Conservation (phyloP, 768 basidiomycete species). For the Boletus reticuloceps region DNA sequence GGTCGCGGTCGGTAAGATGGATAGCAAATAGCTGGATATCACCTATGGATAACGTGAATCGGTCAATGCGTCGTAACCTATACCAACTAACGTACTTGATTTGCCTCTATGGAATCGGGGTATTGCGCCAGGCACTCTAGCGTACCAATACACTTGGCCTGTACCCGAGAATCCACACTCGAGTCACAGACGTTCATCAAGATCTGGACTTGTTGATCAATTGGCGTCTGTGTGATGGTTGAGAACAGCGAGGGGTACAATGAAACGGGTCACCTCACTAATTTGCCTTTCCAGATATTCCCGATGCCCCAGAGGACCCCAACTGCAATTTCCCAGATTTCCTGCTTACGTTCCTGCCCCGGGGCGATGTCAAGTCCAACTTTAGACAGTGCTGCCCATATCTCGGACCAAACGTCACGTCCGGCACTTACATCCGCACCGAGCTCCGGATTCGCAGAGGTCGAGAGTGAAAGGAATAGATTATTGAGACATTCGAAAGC, state of each 20-base stretch:
- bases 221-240: constrained; percentile 43
- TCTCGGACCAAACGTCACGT: constrained; percentile 54
- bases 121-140: constrained; percentile 80
- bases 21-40: constrained; percentile 67
- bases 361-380: constrained; percentile 58
- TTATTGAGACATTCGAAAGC: constrained; percentile 92
- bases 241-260: constrained; percentile 1
- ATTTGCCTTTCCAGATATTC: constrained; percentile 62
- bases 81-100: constrained; percentile 31
- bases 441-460: constrained; percentile 40
- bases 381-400: constrained; percentile 61
- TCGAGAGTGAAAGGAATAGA: constrained; percentile 71
- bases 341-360: constrained; percentile 66
- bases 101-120: constrained; percentile 59
- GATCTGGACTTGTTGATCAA: constrained; percentile 57
- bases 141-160: constrained; percentile 82
- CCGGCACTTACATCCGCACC: constrained; percentile 49
- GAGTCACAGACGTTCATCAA: constrained; percentile 66
- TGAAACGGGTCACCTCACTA: constrained; percentile 43
- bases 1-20: constrained; percentile 48
- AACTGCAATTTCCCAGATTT: constrained; percentile 76
- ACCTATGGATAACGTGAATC: constrained; percentile 35
- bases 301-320: constrained; percentile 91
- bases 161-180: constrained; percentile 50
- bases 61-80: background rate